Evolutionary conservation across 805 yeast species (phyloP), one percentile per base, ranked within the genome.

Genomic region (Wickerhamomyces chambardii): DNA sequence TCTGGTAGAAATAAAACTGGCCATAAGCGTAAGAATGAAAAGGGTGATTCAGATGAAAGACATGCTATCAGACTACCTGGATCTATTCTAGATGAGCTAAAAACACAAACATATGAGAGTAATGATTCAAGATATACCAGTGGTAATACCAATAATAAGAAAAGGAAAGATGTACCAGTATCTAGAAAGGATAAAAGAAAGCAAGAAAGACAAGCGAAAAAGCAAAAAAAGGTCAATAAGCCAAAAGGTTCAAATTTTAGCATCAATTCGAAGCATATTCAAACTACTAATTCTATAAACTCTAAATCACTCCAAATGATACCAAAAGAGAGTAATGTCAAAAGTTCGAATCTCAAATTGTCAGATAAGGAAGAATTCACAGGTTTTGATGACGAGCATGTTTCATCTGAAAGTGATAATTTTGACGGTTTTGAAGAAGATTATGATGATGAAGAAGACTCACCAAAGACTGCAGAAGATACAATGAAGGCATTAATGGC

Each of bases 31-130:
- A 28, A 28, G 18, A 15, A 16, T 3, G 15, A 28, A 10, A 6
- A 10, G 4, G 6, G n/a, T n/a, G 29, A 14, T 15, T 15, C n/a
- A 10, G 18, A 39, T 1, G 54, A 44, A 17, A 39, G 31, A 17
- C 74, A 70, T 42, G 70, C 64, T n/a, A 75, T 74, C 35, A 62
- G 75, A 38, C 56, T 76, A 17, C 83, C 83, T 2, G 78, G 77
- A 2, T 46, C 55, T 26, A 50, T 75, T 15, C 49, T 76, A 31
- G 80, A 77, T 42, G 73, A 73, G 51, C 60, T 76, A 60, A 70
- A 51, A 44, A 15, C 6, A 36, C 38, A 40, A 34, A 43, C 39
- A 4, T 17, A 72, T 16, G 71, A 62, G 22, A 62, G 60, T 29
- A 59, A 63, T 27, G 68, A 65, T 39, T 64, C 56, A 8, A 51